Percentiles rank a stretch among this genome's conserved stretches.
These are phyloP conservation scores for Chrysanthemum seticuspe DNA, from an alignment of 129 eudicot species.

Conservation along the genomic window DNA sequence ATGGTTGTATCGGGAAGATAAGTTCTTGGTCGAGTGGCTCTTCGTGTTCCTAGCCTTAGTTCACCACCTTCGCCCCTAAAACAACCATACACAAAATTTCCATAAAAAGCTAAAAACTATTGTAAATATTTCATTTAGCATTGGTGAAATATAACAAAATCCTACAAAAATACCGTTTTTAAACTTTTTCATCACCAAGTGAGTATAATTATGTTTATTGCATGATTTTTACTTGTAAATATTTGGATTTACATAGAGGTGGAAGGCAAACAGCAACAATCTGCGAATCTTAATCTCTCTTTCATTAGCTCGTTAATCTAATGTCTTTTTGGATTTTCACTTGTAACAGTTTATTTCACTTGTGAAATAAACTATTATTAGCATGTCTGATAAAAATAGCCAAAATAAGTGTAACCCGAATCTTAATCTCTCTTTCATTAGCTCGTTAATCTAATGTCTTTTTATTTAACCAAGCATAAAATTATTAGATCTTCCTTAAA, in stretches of 20 bases:
- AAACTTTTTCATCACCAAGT: neutral
- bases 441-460: neutral
- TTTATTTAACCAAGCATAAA: neutral
- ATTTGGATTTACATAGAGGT: too few species aligned
- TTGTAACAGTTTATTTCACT: neutral
- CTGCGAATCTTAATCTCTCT: too few species aligned
- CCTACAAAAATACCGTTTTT: neutral
- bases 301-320: too few species aligned
- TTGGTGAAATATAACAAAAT: neutral
- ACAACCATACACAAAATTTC: neutral
- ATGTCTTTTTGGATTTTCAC: too few species aligned
- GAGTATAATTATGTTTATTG: neutral
- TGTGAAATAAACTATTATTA: neutral
- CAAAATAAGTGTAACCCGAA: neutral
- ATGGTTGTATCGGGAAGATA: conserved; percentile 61
- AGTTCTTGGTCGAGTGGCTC: conserved; percentile 86
- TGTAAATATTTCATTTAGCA: too few species aligned
- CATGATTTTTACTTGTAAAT: neutral
- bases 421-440: conserved; percentile 4
- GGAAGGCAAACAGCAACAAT: too few species aligned
- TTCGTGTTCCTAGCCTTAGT: conserved; percentile 75
- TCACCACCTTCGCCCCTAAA: conserved; percentile 89
- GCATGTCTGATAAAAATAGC: neutral
- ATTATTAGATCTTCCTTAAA: conserved; percentile 2
- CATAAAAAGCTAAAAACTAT: too few species aligned